A percentile compares a stretch with the other conserved stretches of the same genome.
These are phyloP conservation scores for Fremontodendron californicum DNA, from an alignment of 345 rosid species.

Conservation along the genomic window DNA sequence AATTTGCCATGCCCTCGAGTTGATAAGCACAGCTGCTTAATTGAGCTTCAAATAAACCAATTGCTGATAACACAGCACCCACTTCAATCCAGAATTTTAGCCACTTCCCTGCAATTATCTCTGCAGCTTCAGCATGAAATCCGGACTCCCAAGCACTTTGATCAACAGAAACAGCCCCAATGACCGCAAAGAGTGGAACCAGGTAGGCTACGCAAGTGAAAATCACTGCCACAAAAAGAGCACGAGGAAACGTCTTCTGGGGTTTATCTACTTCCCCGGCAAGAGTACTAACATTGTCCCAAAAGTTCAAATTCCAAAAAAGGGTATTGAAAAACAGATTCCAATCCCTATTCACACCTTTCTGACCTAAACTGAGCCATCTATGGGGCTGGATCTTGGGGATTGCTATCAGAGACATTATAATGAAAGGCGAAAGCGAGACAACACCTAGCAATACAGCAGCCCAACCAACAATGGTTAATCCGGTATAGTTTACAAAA, in stretches of 20 bases:
- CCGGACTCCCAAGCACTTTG: slow-evolving; percentile 52
- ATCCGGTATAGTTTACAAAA: slow-evolving; percentile 64
- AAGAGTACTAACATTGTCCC: slow-evolving; percentile 86
- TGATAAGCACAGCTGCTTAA: slow-evolving; percentile 62
- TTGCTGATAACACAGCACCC: slow-evolving; percentile 43
- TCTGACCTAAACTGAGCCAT: slow-evolving; percentile 69
- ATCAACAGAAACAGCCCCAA: slow-evolving; percentile 42
- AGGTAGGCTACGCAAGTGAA: slow-evolving; percentile 79
- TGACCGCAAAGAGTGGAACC: slow-evolving; percentile 74
- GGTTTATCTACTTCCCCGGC: slow-evolving; percentile 82
- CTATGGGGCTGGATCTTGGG: slow-evolving; percentile 63
- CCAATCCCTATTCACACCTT: slow-evolving; percentile 63
- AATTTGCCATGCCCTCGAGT: slow-evolving; percentile 71
- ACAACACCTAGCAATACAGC: slow-evolving; percentile 65
- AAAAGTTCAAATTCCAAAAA: slow-evolving; percentile 89
- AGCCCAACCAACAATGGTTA: slow-evolving; percentile 67
- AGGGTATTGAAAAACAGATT: slow-evolving; percentile 77
- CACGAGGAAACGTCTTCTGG: slow-evolving; percentile 61
- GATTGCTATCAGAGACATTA: slow-evolving; percentile 61
- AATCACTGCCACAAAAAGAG: slow-evolving; percentile 58
- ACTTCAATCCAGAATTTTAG: slow-evolving; percentile 60
- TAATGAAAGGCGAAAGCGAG: slow-evolving; percentile 67
- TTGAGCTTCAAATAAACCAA: slow-evolving; percentile 62
- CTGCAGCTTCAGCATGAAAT: slow-evolving; percentile 64
- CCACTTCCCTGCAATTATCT: slow-evolving; percentile 61